phyloP scores from a whole-genome alignment of 2,329 filamentous ascomycete species.

The Colletotrichum lindemuthianum region DNA sequence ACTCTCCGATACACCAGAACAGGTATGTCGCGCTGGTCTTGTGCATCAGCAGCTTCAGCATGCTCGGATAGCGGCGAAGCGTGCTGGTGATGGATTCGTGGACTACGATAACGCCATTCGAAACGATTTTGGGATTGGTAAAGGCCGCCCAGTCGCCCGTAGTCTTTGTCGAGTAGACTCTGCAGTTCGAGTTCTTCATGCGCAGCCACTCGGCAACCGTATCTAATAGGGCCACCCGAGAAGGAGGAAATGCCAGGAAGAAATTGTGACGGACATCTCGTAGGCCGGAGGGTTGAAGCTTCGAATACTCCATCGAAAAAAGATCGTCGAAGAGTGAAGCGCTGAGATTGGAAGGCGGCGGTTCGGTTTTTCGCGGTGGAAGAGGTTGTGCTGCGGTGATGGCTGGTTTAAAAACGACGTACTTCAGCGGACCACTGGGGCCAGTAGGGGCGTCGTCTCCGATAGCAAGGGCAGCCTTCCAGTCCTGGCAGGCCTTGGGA shows the following conservation, averaged over 20 bases:
- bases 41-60: constrained; percentile 47
- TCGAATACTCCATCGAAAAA: constrained; percentile 46
- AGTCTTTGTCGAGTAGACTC: constrained; percentile 52
- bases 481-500: constrained; percentile 48
- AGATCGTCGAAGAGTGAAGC: constrained; percentile 41
- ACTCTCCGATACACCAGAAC: constrained; percentile 55
- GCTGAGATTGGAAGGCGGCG: constrained; percentile 1
- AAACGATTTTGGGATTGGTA: constrained; percentile 36
- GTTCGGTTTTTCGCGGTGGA: background rate
- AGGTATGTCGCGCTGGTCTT: constrained; percentile 40
- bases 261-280: constrained; percentile 47
- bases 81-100: constrained; percentile 54
- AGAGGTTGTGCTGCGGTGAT: constrained; percentile 16
- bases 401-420: constrained; percentile 49
- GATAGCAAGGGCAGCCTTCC: constrained; percentile 39
- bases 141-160: constrained; percentile 61
- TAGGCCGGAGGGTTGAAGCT: constrained; percentile 39
- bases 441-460: constrained; percentile 34
- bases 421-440: constrained; percentile 43
- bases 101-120: constrained; percentile 51
- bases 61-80: constrained; percentile 51
- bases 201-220: constrained; percentile 59
- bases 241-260: constrained; percentile 60
- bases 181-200: constrained; percentile 50
- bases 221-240: constrained; percentile 45